Evolutionary conservation across 106 monocot species (phyloP).

Genomic region (Xerophyta viscosa): DNA sequence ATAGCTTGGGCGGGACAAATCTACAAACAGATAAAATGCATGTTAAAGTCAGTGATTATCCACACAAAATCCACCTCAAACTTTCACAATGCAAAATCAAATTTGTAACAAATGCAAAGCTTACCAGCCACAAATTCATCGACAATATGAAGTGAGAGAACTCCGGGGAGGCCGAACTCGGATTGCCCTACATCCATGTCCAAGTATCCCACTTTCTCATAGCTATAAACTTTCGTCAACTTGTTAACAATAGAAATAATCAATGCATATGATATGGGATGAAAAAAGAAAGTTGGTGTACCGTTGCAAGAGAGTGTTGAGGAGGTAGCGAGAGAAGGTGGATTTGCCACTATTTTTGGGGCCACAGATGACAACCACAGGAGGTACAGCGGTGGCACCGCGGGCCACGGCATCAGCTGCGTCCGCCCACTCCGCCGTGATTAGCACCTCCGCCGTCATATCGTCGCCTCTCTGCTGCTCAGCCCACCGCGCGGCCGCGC

Average conservation of each 20-base stretch:
- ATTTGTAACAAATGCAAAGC: neutral
- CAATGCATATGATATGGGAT: neutral
- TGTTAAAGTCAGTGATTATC: no score
- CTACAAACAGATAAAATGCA: conserved; percentile 37
- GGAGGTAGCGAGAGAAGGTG: conserved; percentile 81
- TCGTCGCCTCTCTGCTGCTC: conserved; percentile 1
- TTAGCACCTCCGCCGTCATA: conserved; percentile 4
- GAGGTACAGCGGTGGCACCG: conserved; percentile 10
- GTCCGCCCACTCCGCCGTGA: conserved; percentile 49
- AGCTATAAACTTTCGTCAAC: conserved; percentile 17
- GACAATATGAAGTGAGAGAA: conserved; percentile 60
- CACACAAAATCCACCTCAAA: neutral
- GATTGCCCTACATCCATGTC: conserved; percentile 91
- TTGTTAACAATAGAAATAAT: neutral
- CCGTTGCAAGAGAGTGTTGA: conserved; percentile 67
- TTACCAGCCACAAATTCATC: conserved; percentile 36
- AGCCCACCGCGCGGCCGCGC: neutral
- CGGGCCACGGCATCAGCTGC: conserved; percentile 27
- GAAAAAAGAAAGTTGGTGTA: neutral
- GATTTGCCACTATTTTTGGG: conserved; percentile 94
- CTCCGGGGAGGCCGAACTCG: conserved; percentile 68
- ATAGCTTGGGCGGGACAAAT: conserved; percentile 30
- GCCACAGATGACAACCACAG: conserved; percentile 53
- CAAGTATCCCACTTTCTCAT: conserved; percentile 58
- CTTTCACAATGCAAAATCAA: neutral